Conservation (phyloP, 208 protist species). For the Acanthamoeba polyphaga region DNA sequence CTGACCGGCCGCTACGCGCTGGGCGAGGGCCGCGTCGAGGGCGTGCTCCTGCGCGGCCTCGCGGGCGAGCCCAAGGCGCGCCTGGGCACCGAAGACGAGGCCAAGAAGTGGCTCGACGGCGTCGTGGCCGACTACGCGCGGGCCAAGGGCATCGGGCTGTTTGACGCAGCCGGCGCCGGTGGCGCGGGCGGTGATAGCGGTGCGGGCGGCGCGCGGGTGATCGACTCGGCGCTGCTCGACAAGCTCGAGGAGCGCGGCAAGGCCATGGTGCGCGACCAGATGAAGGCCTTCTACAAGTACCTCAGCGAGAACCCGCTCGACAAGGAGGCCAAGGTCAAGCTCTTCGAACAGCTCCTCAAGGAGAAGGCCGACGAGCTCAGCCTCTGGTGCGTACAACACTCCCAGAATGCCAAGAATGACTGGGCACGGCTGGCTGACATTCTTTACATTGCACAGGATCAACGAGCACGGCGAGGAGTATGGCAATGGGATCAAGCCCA, state of each 20-base stretch:
- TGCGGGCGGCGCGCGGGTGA: slow-evolving; percentile 44
- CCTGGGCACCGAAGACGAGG: slow-evolving; percentile 83
- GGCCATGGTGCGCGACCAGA: slow-evolving; percentile 81
- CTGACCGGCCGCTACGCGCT: slow-evolving; percentile 72
- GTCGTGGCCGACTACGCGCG: slow-evolving; percentile 80
- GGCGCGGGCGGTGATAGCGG: slow-evolving; percentile 6
- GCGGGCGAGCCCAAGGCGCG: slow-evolving; percentile 84
- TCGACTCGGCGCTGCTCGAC: background rate
- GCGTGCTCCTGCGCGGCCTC: slow-evolving; percentile 84
- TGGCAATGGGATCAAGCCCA: slow-evolving; percentile 83
- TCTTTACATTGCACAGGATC: slow-evolving; percentile 1
- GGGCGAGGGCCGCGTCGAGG: slow-evolving; percentile 82
- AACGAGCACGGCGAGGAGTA: slow-evolving; percentile 85
- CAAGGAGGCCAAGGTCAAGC: slow-evolving; percentile 65
- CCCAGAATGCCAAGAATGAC: background rate
- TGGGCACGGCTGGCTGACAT: background rate
- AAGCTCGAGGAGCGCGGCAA: slow-evolving; percentile 56
- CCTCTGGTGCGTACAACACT: background rate
- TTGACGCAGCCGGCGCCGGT: slow-evolving; percentile 2
- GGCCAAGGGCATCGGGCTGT: slow-evolving; percentile 71
- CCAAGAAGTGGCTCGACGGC: slow-evolving; percentile 85
- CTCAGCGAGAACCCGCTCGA: slow-evolving; percentile 79
- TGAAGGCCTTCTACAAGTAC: slow-evolving; percentile 79
- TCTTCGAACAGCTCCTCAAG: slow-evolving; percentile 63
- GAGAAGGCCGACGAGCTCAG: slow-evolving; percentile 72